Evolutionary conservation across 2,329 filamentous ascomycete genomes (phyloP).

Genomic region (Knufia fluminis): DNA sequence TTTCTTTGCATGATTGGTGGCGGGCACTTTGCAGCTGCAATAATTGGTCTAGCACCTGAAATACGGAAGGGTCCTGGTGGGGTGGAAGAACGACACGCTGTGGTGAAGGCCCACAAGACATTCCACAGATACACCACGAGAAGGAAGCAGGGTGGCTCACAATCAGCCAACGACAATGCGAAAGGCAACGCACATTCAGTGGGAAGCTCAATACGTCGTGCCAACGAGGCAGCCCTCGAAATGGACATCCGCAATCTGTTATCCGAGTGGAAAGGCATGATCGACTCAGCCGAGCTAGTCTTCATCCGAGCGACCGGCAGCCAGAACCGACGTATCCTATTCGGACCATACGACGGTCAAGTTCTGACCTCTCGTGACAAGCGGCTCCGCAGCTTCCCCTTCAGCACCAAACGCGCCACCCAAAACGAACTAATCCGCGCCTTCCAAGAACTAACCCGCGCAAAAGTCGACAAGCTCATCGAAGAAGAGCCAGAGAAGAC

Average conservation of each 20-base stretch:
- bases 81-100: constrained; percentile 72
- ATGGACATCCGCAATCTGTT: constrained; percentile 80
- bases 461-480: constrained; percentile 68
- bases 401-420: constrained; percentile 82
- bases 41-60: constrained; percentile 78
- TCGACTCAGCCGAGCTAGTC: constrained; percentile 73
- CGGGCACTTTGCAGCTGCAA: constrained; percentile 94
- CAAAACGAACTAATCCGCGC: constrained; percentile 90
- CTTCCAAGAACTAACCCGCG: constrained; percentile 84
- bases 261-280: constrained; percentile 72
- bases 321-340: constrained; percentile 78
- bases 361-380: constrained; percentile 70
- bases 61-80: constrained; percentile 60
- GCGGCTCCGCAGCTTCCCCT: constrained; percentile 78
- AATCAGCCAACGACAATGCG: constrained; percentile 88
- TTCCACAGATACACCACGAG: constrained; percentile 96
- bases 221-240: constrained; percentile 84
- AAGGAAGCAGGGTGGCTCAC: constrained; percentile 89
- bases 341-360: constrained; percentile 84
- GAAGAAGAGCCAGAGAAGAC: constrained; percentile 29
- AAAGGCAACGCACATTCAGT: constrained; percentile 92
- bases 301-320: constrained; percentile 84
- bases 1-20: constrained; percentile 99
- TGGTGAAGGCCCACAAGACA: constrained; percentile 88
- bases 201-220: constrained; percentile 77